Evolutionary conservation across 306 rosid species (phyloP).

Genomic region (Trifolium repens): DNA sequence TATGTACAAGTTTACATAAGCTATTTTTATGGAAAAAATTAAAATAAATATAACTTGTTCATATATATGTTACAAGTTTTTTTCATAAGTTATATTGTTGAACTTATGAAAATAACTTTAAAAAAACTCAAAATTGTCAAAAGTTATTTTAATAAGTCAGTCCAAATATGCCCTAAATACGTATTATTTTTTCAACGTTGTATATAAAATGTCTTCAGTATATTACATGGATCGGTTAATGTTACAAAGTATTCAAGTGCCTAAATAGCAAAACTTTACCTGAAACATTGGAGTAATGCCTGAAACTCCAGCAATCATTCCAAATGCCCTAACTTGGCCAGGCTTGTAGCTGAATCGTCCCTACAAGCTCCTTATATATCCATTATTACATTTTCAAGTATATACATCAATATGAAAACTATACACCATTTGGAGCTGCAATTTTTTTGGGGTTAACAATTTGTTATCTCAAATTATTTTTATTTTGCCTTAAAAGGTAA

Average conservation of each 20-base stretch:
- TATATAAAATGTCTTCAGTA: not conserved
- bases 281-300: conserved; percentile 95
- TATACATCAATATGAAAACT: not conserved
- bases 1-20: too few relatives aligned
- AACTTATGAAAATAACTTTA: too few relatives aligned
- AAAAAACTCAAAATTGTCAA: too few relatives aligned
- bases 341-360: conserved; percentile 74
- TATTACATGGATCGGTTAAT: not conserved
- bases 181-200: too few relatives aligned
- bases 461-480: not conserved
- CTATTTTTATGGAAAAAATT: too few relatives aligned
- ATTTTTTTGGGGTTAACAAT: not conserved
- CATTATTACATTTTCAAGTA: not conserved
- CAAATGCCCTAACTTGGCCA: conserved; percentile 66
- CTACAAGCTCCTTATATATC: conserved; percentile 36
- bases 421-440: conserved; percentile 1
- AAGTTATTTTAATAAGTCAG: too few relatives aligned
- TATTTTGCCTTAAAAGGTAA: not conserved
- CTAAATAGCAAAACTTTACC: conserved; percentile 43
- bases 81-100: too few relatives aligned
- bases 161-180: too few relatives aligned
- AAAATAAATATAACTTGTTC: too few relatives aligned
- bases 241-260: not conserved
- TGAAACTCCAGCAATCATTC: conserved; percentile 88
- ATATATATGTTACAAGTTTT: too few relatives aligned